Percentiles rank a stretch among this genome's conserved stretches.
These are phyloP conservation scores for Skeletonema costatum DNA, from an alignment of 108 stramenopile species.

Conservation along the genomic window DNA sequence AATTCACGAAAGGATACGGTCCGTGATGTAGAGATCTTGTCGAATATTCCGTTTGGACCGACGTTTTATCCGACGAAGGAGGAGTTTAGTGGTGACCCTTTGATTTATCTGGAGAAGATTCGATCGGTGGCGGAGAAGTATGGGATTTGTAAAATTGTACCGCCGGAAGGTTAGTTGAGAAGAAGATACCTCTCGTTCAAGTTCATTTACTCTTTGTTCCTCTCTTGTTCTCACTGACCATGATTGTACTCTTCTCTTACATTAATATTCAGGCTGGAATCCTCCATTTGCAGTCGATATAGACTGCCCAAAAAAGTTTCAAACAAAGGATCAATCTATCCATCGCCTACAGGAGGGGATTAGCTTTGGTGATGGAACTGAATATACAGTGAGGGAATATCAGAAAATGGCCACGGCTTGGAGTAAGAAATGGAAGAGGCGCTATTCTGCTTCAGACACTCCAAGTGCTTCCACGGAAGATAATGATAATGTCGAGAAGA, in stretches of 20 bases:
- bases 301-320: conserved; percentile 64
- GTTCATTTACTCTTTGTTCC: conserved; percentile 7
- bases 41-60: conserved; percentile 70
- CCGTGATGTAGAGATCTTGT: conserved; percentile 27
- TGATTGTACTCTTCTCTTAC: not conserved
- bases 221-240: conserved; percentile 5
- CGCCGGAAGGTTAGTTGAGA: conserved; percentile 87
- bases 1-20: conserved; percentile 64
- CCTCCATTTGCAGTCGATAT: conserved; percentile 65
- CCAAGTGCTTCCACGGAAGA: conserved; percentile 37
- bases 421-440: conserved; percentile 68
- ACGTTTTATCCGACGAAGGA: conserved; percentile 84
- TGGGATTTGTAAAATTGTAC: conserved; percentile 97
- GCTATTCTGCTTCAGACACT: conserved; percentile 53
- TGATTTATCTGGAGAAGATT: conserved; percentile 90
- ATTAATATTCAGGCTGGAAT: conserved; percentile 33
- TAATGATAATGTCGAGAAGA: not conserved
- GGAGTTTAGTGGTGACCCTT: conserved; percentile 85
- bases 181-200: conserved; percentile 2
- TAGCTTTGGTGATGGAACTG: conserved; percentile 91
- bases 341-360: conserved; percentile 89
- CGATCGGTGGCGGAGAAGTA: conserved; percentile 82
- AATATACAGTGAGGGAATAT: conserved; percentile 82
- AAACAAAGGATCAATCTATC: conserved; percentile 84
- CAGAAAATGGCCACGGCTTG: conserved; percentile 65